Evolutionary conservation across 2,329 filamentous ascomycete species (phyloP), one percentile per base, ranked within the genome.

Genomic region (Phaeophleospora eucalypticola): DNA sequence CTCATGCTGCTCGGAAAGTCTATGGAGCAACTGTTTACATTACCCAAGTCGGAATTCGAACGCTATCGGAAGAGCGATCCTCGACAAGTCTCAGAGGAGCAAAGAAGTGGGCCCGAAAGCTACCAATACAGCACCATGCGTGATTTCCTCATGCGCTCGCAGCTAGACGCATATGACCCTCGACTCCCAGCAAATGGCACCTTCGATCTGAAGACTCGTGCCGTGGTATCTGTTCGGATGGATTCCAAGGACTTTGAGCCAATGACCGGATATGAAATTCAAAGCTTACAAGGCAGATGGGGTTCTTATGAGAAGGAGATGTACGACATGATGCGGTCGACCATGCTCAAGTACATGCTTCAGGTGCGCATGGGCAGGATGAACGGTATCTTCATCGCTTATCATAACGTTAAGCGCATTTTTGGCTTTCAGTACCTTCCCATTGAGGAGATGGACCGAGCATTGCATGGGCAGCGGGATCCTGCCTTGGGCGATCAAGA

Each of bases 351-450:
- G 64, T 98, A 98, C 67, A 95, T 90, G 8, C 75, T 98, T 21
- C 93, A 98, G 69, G 94, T 91, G 20, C 87, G 93, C 36, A 94
- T 98, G 81, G 93, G 94, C 15, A 83, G 90, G 41, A 98, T 98
- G 94, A 91, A 98, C 64, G 93, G 93, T 44, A 96, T 97, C 41
- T 98, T 97, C 63, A 87, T 97, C 17, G 93, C 93, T 2, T 98
- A 83, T 65, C 93, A 98, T 73, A 98, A 98, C 65, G 87, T 89
- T 2, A 79, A 90, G 68, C 86, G 90, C 45, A 95, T 98, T 41
- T 98, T 98, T 64, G 93, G 93, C 4, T 98, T 98, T 67, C 93
- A 98, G 68, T 98, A 98, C 65, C 79, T 98, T 50, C 83, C 83
- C 49, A 70, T 97, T 12, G 65, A 80, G 3, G 93, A 98, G 63